Base-by-base conservation (phyloP, 2,329 filamentous ascomycete species). In the Ophiostoma populinum region DNA sequence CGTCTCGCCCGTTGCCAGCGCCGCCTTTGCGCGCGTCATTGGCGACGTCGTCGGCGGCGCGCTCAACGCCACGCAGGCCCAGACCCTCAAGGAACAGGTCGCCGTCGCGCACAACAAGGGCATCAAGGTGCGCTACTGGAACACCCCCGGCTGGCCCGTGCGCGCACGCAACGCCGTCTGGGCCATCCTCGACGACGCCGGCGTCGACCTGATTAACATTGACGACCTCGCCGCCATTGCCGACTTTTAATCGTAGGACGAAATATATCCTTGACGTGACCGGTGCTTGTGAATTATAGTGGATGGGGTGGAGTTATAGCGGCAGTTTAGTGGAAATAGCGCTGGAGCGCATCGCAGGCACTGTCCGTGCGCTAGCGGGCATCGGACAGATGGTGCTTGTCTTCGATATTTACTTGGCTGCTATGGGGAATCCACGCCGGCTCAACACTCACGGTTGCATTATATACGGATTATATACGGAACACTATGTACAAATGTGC, bases 1-100 rank as follows among this genome's bases (percentile, higher is more conserved):
- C 30, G 30, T 32, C 19, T 22, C 30, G 19, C 30, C 30, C n/a
- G 24, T 32, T 32, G 30, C 30, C n/a, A 32, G 30, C 9, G 30
- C 24, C 18, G 13, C 15, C n/a, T 32, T 32, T 32, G 19, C n/a
- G 8, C 13, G 11, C 20, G 30, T 32, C 12, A 16, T 32, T 16
- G 30, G 30, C 30, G 19, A 32, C 19, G 30, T 32, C n/a, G 10
- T n/a, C 4, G 21, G 13, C 19, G 19, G 5, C 9, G 17, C 19
- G 8, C 13, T 32, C 2, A 24, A 5, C 30, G 15, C n/a, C 30
- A 22, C 19, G 9, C 30, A 32, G 30, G 19, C 21, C 19, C 19
- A 22, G 30, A 32, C 30, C 13, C 30, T 32, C 19, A 20, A 19
- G 8, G 30, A 21, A n/a, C 30, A 32, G 30, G 30, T 32, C 10